phyloP scores from a whole-genome alignment of 768 basidiomycete species.

The Termitomyces sp. region DNA sequence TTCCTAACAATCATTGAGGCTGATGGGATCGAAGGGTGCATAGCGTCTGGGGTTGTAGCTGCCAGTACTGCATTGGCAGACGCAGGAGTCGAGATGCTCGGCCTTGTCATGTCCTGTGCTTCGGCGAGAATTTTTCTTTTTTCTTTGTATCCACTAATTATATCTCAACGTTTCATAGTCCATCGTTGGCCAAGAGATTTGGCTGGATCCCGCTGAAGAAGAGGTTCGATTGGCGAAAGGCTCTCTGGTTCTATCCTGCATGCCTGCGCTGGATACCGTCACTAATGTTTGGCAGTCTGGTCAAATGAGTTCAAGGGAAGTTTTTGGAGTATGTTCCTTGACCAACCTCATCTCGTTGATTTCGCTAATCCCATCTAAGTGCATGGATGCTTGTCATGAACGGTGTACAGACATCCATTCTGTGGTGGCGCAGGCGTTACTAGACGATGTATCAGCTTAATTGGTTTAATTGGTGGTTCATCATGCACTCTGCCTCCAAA shows the following conservation, averaged over 20 bases:
- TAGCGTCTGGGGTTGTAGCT: constrained; percentile 84
- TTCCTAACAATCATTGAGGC: constrained; percentile 88
- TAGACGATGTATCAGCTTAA: constrained; percentile 29
- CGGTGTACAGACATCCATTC: constrained; percentile 74
- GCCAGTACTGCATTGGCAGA: constrained; percentile 89
- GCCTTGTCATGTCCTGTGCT: constrained; percentile 81
- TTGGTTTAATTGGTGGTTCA: neutral
- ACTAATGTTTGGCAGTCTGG: constrained; percentile 90
- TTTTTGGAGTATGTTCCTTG: constrained; percentile 46
- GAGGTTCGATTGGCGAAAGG: constrained; percentile 60
- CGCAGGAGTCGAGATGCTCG: constrained; percentile 89
- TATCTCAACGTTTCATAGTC: constrained; percentile 36
- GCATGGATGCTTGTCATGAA: constrained; percentile 65
- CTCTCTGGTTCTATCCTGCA: constrained; percentile 73
- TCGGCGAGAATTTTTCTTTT: constrained; percentile 45
- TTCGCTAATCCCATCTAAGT: constrained; percentile 35
- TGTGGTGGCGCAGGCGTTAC: constrained; percentile 68
- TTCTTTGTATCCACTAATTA: neutral
- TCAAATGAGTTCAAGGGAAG: constrained; percentile 48
- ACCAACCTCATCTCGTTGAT: neutral
- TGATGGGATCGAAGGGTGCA: constrained; percentile 86
- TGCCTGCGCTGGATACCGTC: constrained; percentile 83
- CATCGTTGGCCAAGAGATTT: constrained; percentile 50
- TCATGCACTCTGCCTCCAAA: neutral
- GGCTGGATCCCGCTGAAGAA: constrained; percentile 78